Conservation (phyloP, 2,329 filamentous ascomycete species). For the Pseudocercospora vitis region DNA sequence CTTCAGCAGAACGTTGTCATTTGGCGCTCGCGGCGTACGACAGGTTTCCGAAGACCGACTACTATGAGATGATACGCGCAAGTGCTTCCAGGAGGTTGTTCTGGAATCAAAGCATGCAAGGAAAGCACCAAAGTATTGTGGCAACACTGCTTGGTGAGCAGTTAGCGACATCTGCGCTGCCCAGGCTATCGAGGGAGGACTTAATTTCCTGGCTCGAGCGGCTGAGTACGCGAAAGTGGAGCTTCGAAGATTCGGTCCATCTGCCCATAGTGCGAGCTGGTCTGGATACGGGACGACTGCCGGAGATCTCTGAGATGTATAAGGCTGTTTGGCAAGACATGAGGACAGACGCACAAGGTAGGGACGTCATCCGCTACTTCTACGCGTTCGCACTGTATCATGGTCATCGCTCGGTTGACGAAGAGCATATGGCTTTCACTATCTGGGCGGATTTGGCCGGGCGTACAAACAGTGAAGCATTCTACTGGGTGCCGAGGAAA, state of each 20-base stretch:
- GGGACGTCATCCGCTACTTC: not conserved
- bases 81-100: not conserved
- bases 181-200: not conserved
- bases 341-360: not conserved
- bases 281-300: not conserved
- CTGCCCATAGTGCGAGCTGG: not conserved
- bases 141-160: too few relatives aligned
- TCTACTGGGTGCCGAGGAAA: not conserved
- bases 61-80: not conserved
- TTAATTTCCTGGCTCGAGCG: not conserved
- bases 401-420: not conserved
- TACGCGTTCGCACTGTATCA: not conserved
- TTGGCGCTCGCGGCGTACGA: not conserved
- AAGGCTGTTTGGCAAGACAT: not conserved
- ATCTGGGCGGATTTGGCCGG: not conserved
- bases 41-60: not conserved
- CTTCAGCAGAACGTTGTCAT: not conserved
- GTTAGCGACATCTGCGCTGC: not conserved
- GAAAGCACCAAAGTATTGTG: not conserved
- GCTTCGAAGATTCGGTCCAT: not conserved
- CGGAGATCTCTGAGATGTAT: not conserved
- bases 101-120: not conserved
- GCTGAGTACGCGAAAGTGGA: not conserved
- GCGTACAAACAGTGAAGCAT: not conserved
- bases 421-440: not conserved